Conservation (phyloP, 2,329 filamentous ascomycete species). For the Neoscytalidium dimidiatum region DNA sequence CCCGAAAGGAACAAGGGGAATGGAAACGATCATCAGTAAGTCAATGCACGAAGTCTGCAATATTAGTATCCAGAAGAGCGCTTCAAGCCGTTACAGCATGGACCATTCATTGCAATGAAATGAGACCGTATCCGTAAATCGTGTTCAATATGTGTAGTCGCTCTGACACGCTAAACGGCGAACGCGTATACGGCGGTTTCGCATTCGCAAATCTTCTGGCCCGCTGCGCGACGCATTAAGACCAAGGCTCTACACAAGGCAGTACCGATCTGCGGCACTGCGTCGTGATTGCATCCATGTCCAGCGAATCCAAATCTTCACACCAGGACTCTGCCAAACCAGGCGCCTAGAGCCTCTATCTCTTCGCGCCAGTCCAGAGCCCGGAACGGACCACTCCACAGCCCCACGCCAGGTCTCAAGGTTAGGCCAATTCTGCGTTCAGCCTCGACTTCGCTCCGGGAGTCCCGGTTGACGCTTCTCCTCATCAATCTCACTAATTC, state of each 20-base stretch:
- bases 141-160: not conserved
- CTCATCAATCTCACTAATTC: constrained; percentile 44
- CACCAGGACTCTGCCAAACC: constrained; percentile 11
- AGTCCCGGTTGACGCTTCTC: constrained; percentile 29
- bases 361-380: constrained; percentile 2
- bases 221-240: not conserved
- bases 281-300: not conserved
- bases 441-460: not conserved
- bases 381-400: constrained; percentile 14
- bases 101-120: too few species aligned
- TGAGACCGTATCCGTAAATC: too few species aligned
- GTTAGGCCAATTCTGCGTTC: not conserved
- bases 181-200: not conserved
- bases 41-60: too few species aligned
- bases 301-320: not conserved
- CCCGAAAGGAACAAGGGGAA: too few species aligned
- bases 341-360: constrained; percentile 8
- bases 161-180: not conserved
- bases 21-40: too few species aligned
- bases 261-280: not conserved
- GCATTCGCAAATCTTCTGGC: not conserved
- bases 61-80: too few species aligned
- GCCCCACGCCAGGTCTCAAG: not conserved
- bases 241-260: not conserved
- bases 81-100: too few species aligned